phyloP scores from a whole-genome alignment of 257 asterid species.

The Plantago major region DNA sequence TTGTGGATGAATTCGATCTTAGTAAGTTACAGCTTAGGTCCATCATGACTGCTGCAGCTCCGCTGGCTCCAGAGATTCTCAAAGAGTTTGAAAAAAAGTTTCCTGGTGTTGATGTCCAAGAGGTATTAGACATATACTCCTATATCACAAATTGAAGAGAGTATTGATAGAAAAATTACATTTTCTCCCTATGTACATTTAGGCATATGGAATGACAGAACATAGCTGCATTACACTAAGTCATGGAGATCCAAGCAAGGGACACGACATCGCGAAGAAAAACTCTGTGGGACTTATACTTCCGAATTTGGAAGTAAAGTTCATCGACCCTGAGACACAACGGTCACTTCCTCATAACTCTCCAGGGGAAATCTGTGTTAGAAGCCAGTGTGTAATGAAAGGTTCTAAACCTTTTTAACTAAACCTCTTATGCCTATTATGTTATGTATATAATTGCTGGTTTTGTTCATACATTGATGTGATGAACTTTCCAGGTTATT shows the following conservation, averaged over 20 bases:
- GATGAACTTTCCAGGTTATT: slow-evolving; percentile 54
- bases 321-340: slow-evolving; percentile 68
- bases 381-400: slow-evolving; percentile 93
- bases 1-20: slow-evolving; percentile 77
- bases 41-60: slow-evolving; percentile 95
- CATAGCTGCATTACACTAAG: slow-evolving; percentile 90
- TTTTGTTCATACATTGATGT: background rate
- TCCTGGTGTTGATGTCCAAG: slow-evolving; percentile 76
- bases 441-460: background rate
- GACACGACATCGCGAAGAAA: slow-evolving; percentile 55
- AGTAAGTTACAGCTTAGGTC: slow-evolving; percentile 58
- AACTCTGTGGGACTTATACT: slow-evolving; percentile 89
- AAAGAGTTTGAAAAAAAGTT: slow-evolving; percentile 68
- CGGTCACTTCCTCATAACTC: slow-evolving; percentile 58
- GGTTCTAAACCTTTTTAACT: no score
- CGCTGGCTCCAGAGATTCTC: slow-evolving; percentile 83
- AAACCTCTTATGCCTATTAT: background rate
- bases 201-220: slow-evolving; percentile 98
- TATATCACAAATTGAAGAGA: background rate
- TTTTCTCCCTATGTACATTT: background rate
- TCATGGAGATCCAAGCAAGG: slow-evolving; percentile 54
- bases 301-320: slow-evolving; percentile 85
- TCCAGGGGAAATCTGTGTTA: slow-evolving; percentile 80
- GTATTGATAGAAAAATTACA: background rate
- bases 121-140: slow-evolving; percentile 33